Conservation (phyloP, 2,329 filamentous ascomycete genomes). For the Phoma sp. region DNA sequence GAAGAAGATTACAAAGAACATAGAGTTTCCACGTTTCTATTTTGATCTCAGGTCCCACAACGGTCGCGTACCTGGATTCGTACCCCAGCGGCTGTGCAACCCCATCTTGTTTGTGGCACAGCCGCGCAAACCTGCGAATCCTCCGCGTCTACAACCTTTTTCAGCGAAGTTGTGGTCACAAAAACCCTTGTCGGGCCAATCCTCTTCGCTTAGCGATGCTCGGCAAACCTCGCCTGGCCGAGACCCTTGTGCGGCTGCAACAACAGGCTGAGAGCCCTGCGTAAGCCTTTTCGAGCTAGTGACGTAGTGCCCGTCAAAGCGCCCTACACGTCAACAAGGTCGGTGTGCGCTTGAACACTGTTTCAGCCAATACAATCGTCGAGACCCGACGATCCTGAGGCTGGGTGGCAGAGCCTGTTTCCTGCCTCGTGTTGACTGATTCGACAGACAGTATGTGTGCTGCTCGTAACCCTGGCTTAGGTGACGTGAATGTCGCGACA, state of each 20-base stretch:
- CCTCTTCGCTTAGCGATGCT: constrained; percentile 1
- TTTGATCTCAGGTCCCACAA: constrained; percentile 11
- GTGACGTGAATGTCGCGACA: constrained; percentile 33
- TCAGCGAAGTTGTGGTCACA: constrained; percentile 1
- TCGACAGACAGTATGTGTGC: constrained; percentile 14
- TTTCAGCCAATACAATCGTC: constrained; percentile 14
- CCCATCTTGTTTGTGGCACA: constrained; percentile 12
- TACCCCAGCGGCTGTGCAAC: constrained; percentile 18
- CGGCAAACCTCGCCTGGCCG: constrained; percentile 5
- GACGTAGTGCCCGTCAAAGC: constrained; percentile 18
- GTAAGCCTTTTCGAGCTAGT: constrained; percentile 16
- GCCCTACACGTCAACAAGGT: constrained; percentile 30
- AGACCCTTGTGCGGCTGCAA: constrained; percentile 13
- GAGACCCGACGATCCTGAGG: constrained; percentile 24
- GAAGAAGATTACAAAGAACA: not conserved
- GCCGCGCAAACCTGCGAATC: constrained; percentile 9
- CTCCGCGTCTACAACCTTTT: not conserved
- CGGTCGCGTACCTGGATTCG: constrained; percentile 12
- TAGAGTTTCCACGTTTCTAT: constrained; percentile 8
- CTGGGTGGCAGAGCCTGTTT: constrained; percentile 26
- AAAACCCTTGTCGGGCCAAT: constrained; percentile 3
- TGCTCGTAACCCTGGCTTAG: constrained; percentile 20
- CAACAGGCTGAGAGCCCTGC: constrained; percentile 26
- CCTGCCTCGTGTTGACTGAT: constrained; percentile 13
- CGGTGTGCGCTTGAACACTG: constrained; percentile 21